Evolutionary conservation across 164 flowering plant genomes (phyloP).

Genomic region (Akebia trifoliata): DNA sequence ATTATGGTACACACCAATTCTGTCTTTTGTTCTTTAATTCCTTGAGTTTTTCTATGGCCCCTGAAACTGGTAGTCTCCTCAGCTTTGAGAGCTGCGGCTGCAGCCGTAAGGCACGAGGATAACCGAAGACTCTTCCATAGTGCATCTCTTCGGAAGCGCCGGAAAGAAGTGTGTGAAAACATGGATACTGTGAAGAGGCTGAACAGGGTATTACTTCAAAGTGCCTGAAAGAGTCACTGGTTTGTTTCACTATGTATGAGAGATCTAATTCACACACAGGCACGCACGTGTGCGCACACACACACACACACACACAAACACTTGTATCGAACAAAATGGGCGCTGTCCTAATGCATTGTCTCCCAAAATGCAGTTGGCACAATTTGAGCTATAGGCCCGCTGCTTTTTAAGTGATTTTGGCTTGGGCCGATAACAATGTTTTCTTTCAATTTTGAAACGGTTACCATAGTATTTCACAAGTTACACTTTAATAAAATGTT

Average conservation of each 20-base stretch:
- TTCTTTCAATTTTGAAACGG: background rate
- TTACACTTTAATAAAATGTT: too few species aligned
- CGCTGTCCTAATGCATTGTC: too few species aligned
- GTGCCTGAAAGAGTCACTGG: slow-evolving; percentile 1
- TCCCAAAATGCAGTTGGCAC: too few species aligned
- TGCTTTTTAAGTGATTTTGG: too few species aligned
- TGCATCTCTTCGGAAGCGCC: slow-evolving; percentile 74
- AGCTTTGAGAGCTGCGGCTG: slow-evolving; percentile 96
- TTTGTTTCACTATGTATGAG: background rate
- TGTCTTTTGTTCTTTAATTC: background rate
- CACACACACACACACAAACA: background rate
- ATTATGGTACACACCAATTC: slow-evolving; percentile 49
- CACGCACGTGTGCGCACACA: too few species aligned
- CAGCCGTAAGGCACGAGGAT: slow-evolving; percentile 87
- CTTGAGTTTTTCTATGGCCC: background rate
- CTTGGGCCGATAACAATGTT: too few species aligned
- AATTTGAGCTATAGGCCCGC: too few species aligned
- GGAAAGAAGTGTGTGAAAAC: slow-evolving; percentile 73
- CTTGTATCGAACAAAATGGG: too few species aligned
- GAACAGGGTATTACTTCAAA: slow-evolving; percentile 42
- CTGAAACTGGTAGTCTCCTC: slow-evolving; percentile 20
- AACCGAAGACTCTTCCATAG: slow-evolving; percentile 80
- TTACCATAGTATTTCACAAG: too few species aligned
- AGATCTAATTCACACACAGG: background rate
- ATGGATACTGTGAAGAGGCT: slow-evolving; percentile 45